These are phyloP conservation scores for Prunus campanulata DNA, from an alignment of 306 rosid species.

Conservation along the genomic window DNA sequence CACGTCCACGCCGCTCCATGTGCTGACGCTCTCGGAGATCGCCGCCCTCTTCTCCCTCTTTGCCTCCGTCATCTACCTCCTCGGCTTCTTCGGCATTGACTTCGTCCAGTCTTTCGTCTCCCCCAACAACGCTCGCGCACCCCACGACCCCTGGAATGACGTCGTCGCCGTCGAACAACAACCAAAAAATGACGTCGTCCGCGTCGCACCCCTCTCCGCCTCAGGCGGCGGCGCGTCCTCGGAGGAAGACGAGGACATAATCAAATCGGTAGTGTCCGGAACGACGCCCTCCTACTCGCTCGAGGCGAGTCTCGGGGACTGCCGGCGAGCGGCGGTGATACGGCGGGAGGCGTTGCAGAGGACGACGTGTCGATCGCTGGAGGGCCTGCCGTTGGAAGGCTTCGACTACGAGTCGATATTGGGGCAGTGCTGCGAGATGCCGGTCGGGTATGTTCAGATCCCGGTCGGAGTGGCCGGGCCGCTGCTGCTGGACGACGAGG, in stretches of 20 bases:
- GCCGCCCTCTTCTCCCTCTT: slow-evolving; percentile 27
- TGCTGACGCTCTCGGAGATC: slow-evolving; percentile 25
- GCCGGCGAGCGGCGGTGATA: slow-evolving; percentile 18
- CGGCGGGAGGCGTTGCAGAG: slow-evolving; percentile 30
- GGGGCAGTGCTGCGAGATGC: slow-evolving; percentile 39
- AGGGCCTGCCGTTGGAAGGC: slow-evolving; percentile 30
- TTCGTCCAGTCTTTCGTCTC: slow-evolving; percentile 20
- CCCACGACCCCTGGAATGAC: slow-evolving; percentile 9
- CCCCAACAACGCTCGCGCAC: background rate
- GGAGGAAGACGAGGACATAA: slow-evolving; percentile 18
- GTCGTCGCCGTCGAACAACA: background rate
- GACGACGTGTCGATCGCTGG: slow-evolving; percentile 21
- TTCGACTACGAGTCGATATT: slow-evolving; percentile 34
- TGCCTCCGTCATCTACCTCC: slow-evolving; percentile 32
- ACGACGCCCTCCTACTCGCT: slow-evolving; percentile 22
- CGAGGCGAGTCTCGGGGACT: slow-evolving; percentile 29
- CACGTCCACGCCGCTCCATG: slow-evolving; percentile 26
- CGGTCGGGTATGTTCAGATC: slow-evolving; percentile 29
- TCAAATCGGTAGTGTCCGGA: slow-evolving; percentile 15
- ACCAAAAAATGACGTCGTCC: background rate
- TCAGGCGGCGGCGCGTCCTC: too few relatives aligned
- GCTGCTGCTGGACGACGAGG: slow-evolving; percentile 20
- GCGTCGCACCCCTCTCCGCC: background rate
- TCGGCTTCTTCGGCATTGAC: slow-evolving; percentile 35
- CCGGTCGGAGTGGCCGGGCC: slow-evolving; percentile 36